Percentiles rank a stretch among this genome's conserved stretches.
These are phyloP conservation scores for Phylloporus sp. DNA, from an alignment of 1,284 basidiomycete genomes.

Conservation along the genomic window DNA sequence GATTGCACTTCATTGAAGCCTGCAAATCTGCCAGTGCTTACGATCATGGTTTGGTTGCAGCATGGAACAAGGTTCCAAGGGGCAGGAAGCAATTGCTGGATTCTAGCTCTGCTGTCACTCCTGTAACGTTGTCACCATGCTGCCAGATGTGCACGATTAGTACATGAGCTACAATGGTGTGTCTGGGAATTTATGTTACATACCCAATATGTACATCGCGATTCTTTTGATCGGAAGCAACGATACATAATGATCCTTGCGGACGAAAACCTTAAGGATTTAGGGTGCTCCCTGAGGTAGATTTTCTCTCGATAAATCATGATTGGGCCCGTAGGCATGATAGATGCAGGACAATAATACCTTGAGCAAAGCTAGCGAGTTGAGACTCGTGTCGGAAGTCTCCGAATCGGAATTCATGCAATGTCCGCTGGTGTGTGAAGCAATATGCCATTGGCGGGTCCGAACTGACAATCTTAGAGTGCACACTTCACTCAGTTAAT, in stretches of 20 bases:
- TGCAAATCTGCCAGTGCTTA: constrained; percentile 18
- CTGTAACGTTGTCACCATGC: constrained; percentile 39
- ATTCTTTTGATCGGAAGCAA: constrained; percentile 40
- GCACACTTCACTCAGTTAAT: constrained; percentile 17
- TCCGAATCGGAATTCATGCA: constrained; percentile 32
- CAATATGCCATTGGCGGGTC: constrained; percentile 26
- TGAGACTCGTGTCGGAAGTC: constrained; percentile 28
- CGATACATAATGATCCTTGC: constrained; percentile 43
- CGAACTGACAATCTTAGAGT: constrained; percentile 25
- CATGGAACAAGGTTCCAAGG: constrained; percentile 26
- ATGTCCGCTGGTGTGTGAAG: constrained; percentile 6
- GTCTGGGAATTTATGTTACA: constrained; percentile 30
- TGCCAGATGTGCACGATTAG: constrained; percentile 18
- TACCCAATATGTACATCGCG: constrained; percentile 21
- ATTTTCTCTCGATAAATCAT: constrained; percentile 23
- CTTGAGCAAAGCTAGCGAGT: constrained; percentile 20
- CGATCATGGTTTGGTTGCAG: constrained; percentile 3
- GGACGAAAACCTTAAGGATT: constrained; percentile 31
- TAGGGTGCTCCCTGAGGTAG: constrained; percentile 42
- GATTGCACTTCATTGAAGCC: constrained; percentile 1
- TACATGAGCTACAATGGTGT: constrained; percentile 19
- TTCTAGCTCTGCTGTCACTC: constrained; percentile 6
- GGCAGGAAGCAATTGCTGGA: constrained; percentile 6
- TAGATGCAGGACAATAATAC: constrained; percentile 16
- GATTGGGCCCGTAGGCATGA: constrained; percentile 13